Evolutionary conservation across 73 alveolate species (phyloP).

Genomic region (Paramecium octaurelia): DNA sequence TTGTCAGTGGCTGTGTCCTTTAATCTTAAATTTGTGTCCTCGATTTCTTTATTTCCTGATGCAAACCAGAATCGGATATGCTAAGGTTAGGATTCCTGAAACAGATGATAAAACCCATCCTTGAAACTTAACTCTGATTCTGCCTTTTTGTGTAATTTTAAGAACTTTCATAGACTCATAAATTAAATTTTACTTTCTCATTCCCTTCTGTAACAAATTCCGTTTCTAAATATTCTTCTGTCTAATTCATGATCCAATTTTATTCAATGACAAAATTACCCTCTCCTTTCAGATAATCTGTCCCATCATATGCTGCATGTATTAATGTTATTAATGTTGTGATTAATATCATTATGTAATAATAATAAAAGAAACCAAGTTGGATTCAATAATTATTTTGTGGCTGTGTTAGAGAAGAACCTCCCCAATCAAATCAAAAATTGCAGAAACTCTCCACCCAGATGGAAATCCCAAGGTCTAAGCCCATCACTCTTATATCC

Average conservation of each 20-base stretch:
- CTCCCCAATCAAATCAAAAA: not conserved
- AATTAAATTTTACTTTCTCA: not conserved
- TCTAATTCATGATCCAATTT: slow-evolving; percentile 27
- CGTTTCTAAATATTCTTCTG: not conserved
- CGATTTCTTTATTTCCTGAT: slow-evolving; percentile 42
- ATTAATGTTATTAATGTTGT: not conserved
- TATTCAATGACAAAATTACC: slow-evolving; percentile 28
- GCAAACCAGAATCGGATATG: slow-evolving; percentile 55
- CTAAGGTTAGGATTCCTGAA: not conserved
- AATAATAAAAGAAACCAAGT: slow-evolving; percentile 14
- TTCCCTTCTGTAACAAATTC: not conserved
- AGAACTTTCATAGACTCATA: not conserved
- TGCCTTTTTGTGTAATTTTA: not conserved
- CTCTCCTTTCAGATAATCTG: slow-evolving; percentile 49
- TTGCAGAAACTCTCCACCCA: not conserved
- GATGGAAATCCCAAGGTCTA: not conserved
- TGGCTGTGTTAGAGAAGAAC: slow-evolving; percentile 35
- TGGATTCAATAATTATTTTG: slow-evolving; percentile 35
- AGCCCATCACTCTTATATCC: not conserved
- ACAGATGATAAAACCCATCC: slow-evolving; percentile 19
- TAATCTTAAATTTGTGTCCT: slow-evolving; percentile 58
- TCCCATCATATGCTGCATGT: slow-evolving; percentile 1
- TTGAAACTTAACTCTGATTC: slow-evolving; percentile 7
- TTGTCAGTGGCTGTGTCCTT: slow-evolving; percentile 37
- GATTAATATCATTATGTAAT: slow-evolving; percentile 21